A percentile compares a stretch with the other conserved stretches of the same genome.
Conservation (phyloP, 2,329 filamentous ascomycete species). For the Cryphonectria japonica region DNA sequence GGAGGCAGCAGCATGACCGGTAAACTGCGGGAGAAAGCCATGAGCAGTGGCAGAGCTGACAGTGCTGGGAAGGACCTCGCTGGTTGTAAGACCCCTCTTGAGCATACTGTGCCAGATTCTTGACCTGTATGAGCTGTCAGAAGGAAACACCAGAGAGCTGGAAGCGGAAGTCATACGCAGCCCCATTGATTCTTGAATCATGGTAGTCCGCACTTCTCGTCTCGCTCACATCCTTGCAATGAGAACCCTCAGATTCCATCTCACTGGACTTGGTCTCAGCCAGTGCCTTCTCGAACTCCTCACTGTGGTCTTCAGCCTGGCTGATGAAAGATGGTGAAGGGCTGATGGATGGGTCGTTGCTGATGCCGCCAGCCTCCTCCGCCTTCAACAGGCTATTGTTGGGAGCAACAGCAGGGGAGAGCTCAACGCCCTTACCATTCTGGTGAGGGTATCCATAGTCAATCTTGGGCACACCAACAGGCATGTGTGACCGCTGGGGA, state of each 20-base stretch:
- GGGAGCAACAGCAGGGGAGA: slow-evolving; percentile 17
- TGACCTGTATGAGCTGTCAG: slow-evolving; percentile 37
- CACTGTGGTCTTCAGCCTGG: slow-evolving; percentile 31
- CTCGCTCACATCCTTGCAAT: slow-evolving; percentile 25
- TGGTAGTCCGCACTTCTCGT: slow-evolving; percentile 28
- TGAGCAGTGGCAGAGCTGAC: slow-evolving; percentile 58
- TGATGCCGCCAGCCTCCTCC: neutral
- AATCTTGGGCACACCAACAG: slow-evolving; percentile 28
- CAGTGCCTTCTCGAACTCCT: slow-evolving; percentile 28
- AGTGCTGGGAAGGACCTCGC: slow-evolving; percentile 42
- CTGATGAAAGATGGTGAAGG: slow-evolving; percentile 33
- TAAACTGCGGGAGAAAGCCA: slow-evolving; percentile 58
- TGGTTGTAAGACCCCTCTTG: slow-evolving; percentile 55
- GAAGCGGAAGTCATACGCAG: slow-evolving; percentile 18
- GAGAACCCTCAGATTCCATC: slow-evolving; percentile 17
- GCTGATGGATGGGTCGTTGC: slow-evolving; percentile 23
- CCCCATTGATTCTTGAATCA: slow-evolving; percentile 26
- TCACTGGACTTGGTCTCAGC: slow-evolving; percentile 18
- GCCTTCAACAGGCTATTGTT: slow-evolving; percentile 7
- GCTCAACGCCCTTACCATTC: slow-evolving; percentile 19
- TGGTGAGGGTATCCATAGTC: slow-evolving; percentile 25
- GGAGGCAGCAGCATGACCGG: slow-evolving; percentile 54
- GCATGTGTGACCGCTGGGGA: slow-evolving; percentile 14
- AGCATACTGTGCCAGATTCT: slow-evolving; percentile 56
- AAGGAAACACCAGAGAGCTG: neutral